Percentiles rank a stretch among this genome's conserved stretches.
Conservation (phyloP, 495 filamentous ascomycete species). For the Cercophora scortea region DNA sequence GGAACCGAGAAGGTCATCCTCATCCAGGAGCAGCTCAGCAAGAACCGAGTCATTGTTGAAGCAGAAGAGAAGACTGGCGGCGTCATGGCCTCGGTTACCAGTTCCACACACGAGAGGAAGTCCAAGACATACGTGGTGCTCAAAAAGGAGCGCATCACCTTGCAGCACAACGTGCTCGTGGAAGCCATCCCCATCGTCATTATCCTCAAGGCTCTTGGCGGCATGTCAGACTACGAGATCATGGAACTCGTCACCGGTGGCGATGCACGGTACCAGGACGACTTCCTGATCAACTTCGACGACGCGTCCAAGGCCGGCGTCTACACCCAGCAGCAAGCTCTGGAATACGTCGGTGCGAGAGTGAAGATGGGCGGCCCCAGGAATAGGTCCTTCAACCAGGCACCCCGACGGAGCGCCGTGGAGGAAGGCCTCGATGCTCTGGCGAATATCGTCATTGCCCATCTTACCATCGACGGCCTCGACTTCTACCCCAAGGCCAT, state of each 20-base stretch:
- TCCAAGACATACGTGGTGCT: conserved; percentile 92
- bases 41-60: conserved; percentile 97
- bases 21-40: conserved; percentile 95
- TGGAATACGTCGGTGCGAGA: conserved; percentile 79
- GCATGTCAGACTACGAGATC: conserved; percentile 91
- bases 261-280: conserved; percentile 82
- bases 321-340: conserved; percentile 85
- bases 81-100: conserved; percentile 95
- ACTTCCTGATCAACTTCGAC: conserved; percentile 90
- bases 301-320: conserved; percentile 74
- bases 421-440: conserved; percentile 90
- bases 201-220: conserved; percentile 85
- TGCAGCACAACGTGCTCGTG: conserved; percentile 87
- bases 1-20: conserved; percentile 95
- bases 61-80: conserved; percentile 80
- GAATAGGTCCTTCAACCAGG: conserved; percentile 31
- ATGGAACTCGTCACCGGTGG: conserved; percentile 77
- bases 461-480: conserved; percentile 80
- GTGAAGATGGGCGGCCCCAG: conserved; percentile 71
- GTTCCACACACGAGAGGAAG: conserved; percentile 93
- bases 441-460: conserved; percentile 82
- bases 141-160: conserved; percentile 82
- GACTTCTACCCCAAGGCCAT: conserved; percentile 93
- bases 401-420: conserved; percentile 56
- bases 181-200: conserved; percentile 91